Percentiles rank a stretch among this genome's conserved stretches.
Evolutionary conservation across 1,139 yeast genomes (phyloP).

Genomic region (Sporopachydermia cereana): DNA sequence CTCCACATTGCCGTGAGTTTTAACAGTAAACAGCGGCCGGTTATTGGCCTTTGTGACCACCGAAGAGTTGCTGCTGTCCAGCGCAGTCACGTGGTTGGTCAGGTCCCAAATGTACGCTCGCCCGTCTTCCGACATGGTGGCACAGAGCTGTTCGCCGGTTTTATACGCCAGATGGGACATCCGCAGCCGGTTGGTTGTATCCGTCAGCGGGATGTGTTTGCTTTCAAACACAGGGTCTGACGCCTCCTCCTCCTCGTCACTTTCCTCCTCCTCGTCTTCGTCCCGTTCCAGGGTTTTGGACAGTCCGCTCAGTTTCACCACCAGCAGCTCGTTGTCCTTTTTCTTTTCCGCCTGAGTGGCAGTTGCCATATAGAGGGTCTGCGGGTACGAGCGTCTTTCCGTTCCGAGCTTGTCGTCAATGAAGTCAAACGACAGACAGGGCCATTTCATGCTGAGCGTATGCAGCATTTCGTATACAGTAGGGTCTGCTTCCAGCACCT

Average conservation of each 20-base stretch:
- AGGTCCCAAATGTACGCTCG: slow-evolving; percentile 81
- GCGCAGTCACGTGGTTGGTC: slow-evolving; percentile 67
- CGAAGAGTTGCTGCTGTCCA: slow-evolving; percentile 71
- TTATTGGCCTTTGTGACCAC: slow-evolving; percentile 66
- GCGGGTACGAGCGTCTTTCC: slow-evolving; percentile 87
- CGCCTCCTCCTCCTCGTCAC: slow-evolving; percentile 56
- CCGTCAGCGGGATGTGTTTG: slow-evolving; percentile 62
- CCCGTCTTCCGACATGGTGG: slow-evolving; percentile 84
- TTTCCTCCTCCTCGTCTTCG: slow-evolving; percentile 58
- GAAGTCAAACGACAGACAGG: slow-evolving; percentile 83
- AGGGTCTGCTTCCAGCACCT: slow-evolving; percentile 93
- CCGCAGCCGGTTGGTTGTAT: slow-evolving; percentile 83
- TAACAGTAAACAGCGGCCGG: slow-evolving; percentile 76
- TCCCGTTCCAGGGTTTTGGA: slow-evolving; percentile 78
- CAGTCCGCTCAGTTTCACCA: slow-evolving; percentile 73
- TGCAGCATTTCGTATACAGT: slow-evolving; percentile 94
- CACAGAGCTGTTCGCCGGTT: slow-evolving; percentile 77
- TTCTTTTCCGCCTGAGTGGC: slow-evolving; percentile 89
- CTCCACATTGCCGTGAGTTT: slow-evolving; percentile 87
- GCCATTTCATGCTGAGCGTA: slow-evolving; percentile 92
- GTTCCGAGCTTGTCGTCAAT: slow-evolving; percentile 79
- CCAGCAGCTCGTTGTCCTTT: slow-evolving; percentile 78
- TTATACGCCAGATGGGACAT: slow-evolving; percentile 68
- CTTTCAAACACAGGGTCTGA: slow-evolving; percentile 84
- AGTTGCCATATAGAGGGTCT: slow-evolving; percentile 71